These are phyloP conservation scores for Berkeleyomyces basicola DNA, from an alignment of 2,329 filamentous ascomycete genomes.

Conservation along the genomic window DNA sequence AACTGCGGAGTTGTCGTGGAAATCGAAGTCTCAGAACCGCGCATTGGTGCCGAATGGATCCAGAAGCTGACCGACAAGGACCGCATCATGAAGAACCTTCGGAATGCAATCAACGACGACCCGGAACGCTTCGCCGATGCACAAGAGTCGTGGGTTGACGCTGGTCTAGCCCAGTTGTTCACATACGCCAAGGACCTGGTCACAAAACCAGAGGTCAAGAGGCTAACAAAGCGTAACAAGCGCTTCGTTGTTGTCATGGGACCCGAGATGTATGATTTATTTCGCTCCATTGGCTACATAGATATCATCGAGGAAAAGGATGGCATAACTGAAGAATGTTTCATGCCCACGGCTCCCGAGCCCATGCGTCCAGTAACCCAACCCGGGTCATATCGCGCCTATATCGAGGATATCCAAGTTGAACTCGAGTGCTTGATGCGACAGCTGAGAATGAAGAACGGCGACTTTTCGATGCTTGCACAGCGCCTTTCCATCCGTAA, in stretches of 20 bases:
- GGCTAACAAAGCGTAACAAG: slow-evolving; percentile 40
- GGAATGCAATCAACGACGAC: slow-evolving; percentile 26
- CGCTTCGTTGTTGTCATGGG: slow-evolving; percentile 38
- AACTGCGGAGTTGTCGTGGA: slow-evolving; percentile 12
- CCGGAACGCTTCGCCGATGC: slow-evolving; percentile 31
- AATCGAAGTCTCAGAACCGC: slow-evolving; percentile 33
- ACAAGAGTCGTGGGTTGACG: slow-evolving; percentile 24
- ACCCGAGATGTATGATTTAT: slow-evolving; percentile 31
- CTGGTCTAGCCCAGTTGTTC: slow-evolving; percentile 30
- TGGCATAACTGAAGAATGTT: slow-evolving; percentile 25
- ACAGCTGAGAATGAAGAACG: slow-evolving; percentile 18
- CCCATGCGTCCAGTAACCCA: slow-evolving; percentile 19
- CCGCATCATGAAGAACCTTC: slow-evolving; percentile 27
- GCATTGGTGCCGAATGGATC: slow-evolving; percentile 28
- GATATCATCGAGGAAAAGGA: slow-evolving; percentile 25
- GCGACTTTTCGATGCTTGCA: slow-evolving; percentile 19
- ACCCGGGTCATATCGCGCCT: slow-evolving; percentile 28
- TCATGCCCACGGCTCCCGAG: slow-evolving; percentile 22
- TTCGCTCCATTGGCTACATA: slow-evolving; percentile 32
- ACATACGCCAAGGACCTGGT: slow-evolving; percentile 36
- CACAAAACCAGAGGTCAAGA: slow-evolving; percentile 24
- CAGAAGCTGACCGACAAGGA: slow-evolving; percentile 28
- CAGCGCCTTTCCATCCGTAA: slow-evolving; percentile 17
- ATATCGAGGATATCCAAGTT: slow-evolving; percentile 32
- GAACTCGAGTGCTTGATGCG: slow-evolving; percentile 30